Percentiles rank a stretch among this genome's conserved stretches.
These are phyloP conservation scores for Diddensiella santjacobensis DNA, from an alignment of 805 yeast species.

Conservation along the genomic window DNA sequence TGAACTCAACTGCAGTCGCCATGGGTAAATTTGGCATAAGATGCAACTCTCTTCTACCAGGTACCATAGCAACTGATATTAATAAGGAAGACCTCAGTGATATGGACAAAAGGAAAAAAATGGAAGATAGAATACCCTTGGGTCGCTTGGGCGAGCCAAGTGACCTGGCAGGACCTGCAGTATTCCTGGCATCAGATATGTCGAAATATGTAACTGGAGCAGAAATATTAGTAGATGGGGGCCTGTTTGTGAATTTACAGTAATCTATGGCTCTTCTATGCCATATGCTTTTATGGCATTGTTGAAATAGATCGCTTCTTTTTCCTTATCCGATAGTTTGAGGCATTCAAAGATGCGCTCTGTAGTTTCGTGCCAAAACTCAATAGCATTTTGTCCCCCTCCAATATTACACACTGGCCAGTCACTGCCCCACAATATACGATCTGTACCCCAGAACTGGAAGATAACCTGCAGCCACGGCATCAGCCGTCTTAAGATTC, in stretches of 20 bases:
- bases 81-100: conserved; percentile 40
- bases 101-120: conserved; percentile 39
- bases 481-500: background rate
- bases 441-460: conserved; percentile 33
- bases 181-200: conserved; percentile 70
- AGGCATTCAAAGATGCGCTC: background rate
- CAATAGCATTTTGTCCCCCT: conserved; percentile 27
- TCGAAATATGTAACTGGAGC: conserved; percentile 78
- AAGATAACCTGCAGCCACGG: conserved; percentile 27
- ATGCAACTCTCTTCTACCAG: conserved; percentile 70
- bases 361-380: conserved; percentile 4
- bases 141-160: conserved; percentile 79
- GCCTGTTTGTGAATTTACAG: conserved; percentile 52
- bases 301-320: conserved; percentile 3
- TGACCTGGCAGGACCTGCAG: conserved; percentile 71
- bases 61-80: conserved; percentile 69
- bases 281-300: conserved; percentile 11
- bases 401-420: conserved; percentile 41
- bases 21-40: conserved; percentile 61
- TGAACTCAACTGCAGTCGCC: conserved; percentile 59
- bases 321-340: background rate
- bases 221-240: conserved; percentile 78
- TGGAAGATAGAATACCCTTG: conserved; percentile 66
- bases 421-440: conserved; percentile 42
- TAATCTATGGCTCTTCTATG: conserved; percentile 19